Conservation (phyloP, 805 yeast species). For the Saturnispora diversa region DNA sequence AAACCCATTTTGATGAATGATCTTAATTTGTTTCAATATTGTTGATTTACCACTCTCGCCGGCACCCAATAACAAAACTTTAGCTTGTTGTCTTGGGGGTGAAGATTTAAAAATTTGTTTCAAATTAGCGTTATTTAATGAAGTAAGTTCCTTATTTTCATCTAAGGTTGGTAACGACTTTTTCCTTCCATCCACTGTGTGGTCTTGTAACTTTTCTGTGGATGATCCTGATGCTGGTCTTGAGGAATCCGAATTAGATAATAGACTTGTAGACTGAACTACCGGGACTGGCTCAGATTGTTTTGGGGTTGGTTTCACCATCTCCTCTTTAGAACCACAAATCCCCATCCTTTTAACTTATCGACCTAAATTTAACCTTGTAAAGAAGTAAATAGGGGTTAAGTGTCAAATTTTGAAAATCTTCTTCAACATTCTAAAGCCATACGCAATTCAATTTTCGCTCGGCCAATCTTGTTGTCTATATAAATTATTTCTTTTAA, state of each 20-base stretch:
- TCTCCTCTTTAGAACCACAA: conserved; percentile 17
- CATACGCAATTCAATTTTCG: too few species aligned
- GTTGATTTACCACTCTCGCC: conserved; percentile 86
- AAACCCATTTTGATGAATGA: conserved; percentile 65
- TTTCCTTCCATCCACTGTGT: background rate
- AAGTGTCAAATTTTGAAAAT: background rate
- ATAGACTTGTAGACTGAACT: background rate
- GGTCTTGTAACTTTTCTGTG: conserved; percentile 2
- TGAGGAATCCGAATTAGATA: background rate
- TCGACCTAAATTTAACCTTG: background rate
- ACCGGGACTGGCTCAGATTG: background rate
- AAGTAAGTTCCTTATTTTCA: conserved; percentile 10
- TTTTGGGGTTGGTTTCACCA: background rate
- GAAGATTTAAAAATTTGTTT: background rate
- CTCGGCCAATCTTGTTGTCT: too few species aligned
- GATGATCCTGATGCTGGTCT: conserved; percentile 1
- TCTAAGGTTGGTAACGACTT: conserved; percentile 9
- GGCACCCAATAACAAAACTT: conserved; percentile 74
- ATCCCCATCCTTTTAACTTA: conserved; percentile 14
- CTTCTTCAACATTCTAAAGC: too few species aligned
- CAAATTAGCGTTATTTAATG: background rate
- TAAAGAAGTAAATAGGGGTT: background rate
- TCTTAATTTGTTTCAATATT: conserved; percentile 74
- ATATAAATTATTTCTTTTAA: background rate
- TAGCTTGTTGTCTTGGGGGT: conserved; percentile 40